Evolutionary conservation across 352 stramenopile genomes (phyloP), one percentile per base, ranked within the genome.

Genomic region (Phytopythium sindhum): DNA sequence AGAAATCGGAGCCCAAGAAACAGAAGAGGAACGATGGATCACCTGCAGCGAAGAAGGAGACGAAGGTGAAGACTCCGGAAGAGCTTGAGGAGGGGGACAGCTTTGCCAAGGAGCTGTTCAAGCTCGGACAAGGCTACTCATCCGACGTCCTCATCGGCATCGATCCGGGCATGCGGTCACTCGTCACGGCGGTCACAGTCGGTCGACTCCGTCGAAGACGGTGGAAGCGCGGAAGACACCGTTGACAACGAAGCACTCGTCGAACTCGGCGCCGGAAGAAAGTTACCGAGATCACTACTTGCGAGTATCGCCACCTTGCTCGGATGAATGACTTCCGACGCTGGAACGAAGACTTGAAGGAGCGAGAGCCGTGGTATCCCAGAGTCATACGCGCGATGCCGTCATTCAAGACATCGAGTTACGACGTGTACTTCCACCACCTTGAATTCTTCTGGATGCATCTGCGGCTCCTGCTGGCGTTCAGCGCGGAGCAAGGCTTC

Each of bases 131-230:
- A 26, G 51, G 35, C 33, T 66, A 61, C 53, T 28, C 37, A 4
- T 39, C 53, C 3, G 39, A 66, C 12, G 41, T 66, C 29, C 31
- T 66, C 1, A 57, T 61, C 41, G 51, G 61, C 39, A 50, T 66
- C 23, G 61, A 66, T 24, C 61, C 53, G 17, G 61, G 52, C 21
- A 66, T 66, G 61, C 53, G 61, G 7, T 66, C 61, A 12, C 31
- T 66, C n/a, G n/a, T 41, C 2, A 66, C 61, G 29, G 53, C 51
- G 0, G 61, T 66, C 29, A 42, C 52, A 26, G 11, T 50, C 9
- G 52, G 19, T 45, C 41, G 47, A 29, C 57, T 63, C 12, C 37
- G 6, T 48, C 9, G 15, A 21, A 10, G 54, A n/a, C 54, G 33
- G 24, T 26, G 4, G 11, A 58, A 58, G 52, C 54, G 24, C 12